Base-by-base conservation (phyloP, 164 flowering plant genomes). In the Macadamia tetraphylla region DNA sequence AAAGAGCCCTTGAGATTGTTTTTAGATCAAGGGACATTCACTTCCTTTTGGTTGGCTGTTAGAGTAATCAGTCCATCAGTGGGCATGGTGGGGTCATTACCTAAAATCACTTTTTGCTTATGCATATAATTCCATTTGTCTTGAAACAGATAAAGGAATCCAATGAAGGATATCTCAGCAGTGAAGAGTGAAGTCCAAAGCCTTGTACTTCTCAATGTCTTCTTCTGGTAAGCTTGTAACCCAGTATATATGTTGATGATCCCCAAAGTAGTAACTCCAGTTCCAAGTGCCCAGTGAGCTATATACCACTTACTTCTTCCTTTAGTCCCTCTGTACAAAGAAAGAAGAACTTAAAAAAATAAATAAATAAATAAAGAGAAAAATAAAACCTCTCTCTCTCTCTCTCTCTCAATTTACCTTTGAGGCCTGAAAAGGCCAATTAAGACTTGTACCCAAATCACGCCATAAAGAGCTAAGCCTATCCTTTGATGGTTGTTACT, bases 271-370 rank as follows among this genome's bases (percentile, higher is more conserved):
- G 87, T 79, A 12, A 79, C 70, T 59, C 75, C 63, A 51, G 84
- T 88, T 70, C 97, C 97, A 14, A 88, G 77, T 10, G 80, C 42
- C 96, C 98, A 92, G 67, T 92, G 98, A 58, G 77, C 65, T 51
- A 84, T 70, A 78, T 81, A 90, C 98, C 98, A 92, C 43, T 69
- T 43, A 15, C 78, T 82, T 67, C 94, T 87, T 55, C 80, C 77
- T 75, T 70, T 86, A 65, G 62, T 75, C 70, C 91, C 88, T 78
- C 97, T 92, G 83, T 60, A 67, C 1, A 49, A 29, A 11, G 9
- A 29, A 62, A 23, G 17, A 48, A 6, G 29, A 59, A 66, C 8
- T 29, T 6, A 42, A 49, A 60, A 43, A 12, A 7, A 49, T 2
- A 1, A 9, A 18, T 13, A 53, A 9, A n/a, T 3, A 46, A 46